A percentile compares a stretch with the other conserved stretches of the same genome.
Conservation (phyloP, 2,329 filamentous ascomycete genomes). For the Clarireedia paspali region DNA sequence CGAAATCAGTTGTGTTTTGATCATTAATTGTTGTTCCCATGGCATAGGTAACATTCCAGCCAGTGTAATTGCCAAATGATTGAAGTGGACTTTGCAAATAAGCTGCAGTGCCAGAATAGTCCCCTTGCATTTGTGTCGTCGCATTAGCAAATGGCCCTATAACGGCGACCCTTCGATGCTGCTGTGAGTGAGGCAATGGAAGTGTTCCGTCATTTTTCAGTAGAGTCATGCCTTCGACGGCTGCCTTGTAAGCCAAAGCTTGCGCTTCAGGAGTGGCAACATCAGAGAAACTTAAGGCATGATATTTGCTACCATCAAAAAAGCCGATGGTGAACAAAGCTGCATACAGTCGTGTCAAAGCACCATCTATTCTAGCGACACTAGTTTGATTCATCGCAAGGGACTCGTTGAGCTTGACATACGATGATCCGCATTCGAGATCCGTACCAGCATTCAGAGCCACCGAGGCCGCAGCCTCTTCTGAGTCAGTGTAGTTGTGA, state of each 20-base stretch:
- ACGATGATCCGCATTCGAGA: constrained; percentile 18
- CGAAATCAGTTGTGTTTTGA: neutral
- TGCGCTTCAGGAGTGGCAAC: constrained; percentile 16
- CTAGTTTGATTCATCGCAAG: constrained; percentile 33
- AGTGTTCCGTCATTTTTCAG: constrained; percentile 23
- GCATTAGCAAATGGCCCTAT: constrained; percentile 20
- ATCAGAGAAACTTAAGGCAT: constrained; percentile 41
- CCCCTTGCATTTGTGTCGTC: constrained; percentile 23
- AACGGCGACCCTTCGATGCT: constrained; percentile 14
- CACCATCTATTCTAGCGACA: constrained; percentile 38
- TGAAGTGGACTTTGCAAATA: constrained; percentile 30
- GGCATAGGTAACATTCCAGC: constrained; percentile 26
- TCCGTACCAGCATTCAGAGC: constrained; percentile 19
- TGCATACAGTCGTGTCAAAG: constrained; percentile 44
- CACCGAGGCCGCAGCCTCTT: constrained; percentile 13
- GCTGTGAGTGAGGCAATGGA: constrained; percentile 15
- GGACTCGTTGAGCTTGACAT: constrained; percentile 6
- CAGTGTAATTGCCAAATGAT: constrained; percentile 32
- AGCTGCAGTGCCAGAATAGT: constrained; percentile 18
- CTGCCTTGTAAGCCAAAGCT: constrained; percentile 18
- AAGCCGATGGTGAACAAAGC: constrained; percentile 49
- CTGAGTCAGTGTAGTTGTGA: constrained; percentile 31
- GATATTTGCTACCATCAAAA: constrained; percentile 41
- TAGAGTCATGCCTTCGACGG: constrained; percentile 20
- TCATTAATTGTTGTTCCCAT: constrained; percentile 26